Conservation (phyloP, 441 rosid species). For the Adansonia rubrostipa region DNA sequence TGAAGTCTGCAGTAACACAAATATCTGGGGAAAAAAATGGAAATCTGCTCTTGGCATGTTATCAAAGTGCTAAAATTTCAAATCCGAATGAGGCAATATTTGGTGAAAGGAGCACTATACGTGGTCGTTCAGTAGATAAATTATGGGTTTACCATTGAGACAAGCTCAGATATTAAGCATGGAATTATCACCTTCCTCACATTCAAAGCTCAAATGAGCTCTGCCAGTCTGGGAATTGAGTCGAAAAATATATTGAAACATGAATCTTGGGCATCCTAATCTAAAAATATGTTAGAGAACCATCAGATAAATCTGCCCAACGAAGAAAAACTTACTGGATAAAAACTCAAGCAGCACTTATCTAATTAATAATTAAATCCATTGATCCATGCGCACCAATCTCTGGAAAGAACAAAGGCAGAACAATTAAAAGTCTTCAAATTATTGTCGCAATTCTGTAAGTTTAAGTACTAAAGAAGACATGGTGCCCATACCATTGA, state of each 20-base stretch:
- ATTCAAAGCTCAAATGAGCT: neutral
- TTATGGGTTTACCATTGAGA: neutral
- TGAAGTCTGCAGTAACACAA: neutral
- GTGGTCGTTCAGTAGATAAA: neutral
- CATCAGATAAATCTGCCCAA: neutral
- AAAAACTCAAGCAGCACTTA: neutral
- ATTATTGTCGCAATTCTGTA: neutral
- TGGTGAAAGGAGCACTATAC: neutral
- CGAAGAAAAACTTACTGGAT: neutral
- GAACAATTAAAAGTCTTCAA: neutral
- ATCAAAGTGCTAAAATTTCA: neutral
- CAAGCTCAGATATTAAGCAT: neutral
- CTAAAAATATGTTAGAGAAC: neutral
- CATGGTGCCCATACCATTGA: neutral
- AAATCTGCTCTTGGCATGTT: neutral
- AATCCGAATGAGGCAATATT: neutral
- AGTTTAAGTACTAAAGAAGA: neutral
- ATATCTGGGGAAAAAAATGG: neutral
- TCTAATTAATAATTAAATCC: neutral
- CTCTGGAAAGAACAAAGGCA: neutral
- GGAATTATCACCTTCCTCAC: neutral
- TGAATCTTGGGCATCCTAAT: neutral
- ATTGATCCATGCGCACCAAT: neutral
- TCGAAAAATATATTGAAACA: neutral
- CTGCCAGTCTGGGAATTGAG: neutral